Evolutionary conservation across 2,329 filamentous ascomycete genomes (phyloP).

Genomic region (Cladosporium sphaerospermum): DNA sequence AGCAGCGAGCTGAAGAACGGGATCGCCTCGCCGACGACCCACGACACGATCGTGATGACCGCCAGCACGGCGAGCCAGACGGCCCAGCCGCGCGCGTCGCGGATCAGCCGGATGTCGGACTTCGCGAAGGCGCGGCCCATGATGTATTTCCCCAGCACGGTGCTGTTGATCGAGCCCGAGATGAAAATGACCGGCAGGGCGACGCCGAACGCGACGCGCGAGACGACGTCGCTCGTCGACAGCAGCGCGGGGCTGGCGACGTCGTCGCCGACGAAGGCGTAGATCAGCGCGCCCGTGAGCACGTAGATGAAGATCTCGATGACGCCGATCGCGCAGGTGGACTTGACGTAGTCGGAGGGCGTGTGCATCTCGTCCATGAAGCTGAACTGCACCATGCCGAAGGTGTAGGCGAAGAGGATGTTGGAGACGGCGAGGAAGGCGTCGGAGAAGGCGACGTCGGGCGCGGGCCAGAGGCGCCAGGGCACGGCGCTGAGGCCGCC

Average conservation of each 20-base stretch:
- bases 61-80: conserved; percentile 71
- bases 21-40: conserved; percentile 87
- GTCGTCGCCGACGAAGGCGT: conserved; percentile 78
- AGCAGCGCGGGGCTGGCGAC: conserved; percentile 91
- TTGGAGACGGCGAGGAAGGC: conserved; percentile 94
- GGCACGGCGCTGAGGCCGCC: conserved; percentile 64
- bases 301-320: conserved; percentile 82
- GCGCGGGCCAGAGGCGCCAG: conserved; percentile 54
- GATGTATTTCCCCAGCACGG: conserved; percentile 80
- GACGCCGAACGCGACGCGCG: conserved; percentile 86
- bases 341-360: conserved; percentile 80
- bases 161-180: conserved; percentile 82
- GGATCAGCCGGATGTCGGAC: conserved; percentile 70
- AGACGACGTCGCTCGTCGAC: conserved; percentile 67
- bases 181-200: conserved; percentile 95
- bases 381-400: conserved; percentile 86
- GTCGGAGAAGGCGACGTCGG: conserved; percentile 70
- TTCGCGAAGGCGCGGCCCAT: conserved; percentile 84
- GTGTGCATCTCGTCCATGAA: conserved; percentile 93
- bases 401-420: conserved; percentile 72
- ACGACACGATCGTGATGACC: conserved; percentile 75
- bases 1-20: conserved; percentile 78
- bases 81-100: conserved; percentile 76
- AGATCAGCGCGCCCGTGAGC: conserved; percentile 72
- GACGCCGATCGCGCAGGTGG: conserved; percentile 83